Evolutionary conservation across 768 basidiomycete genomes (phyloP), one percentile per base, ranked within the genome.

Genomic region (Tubosaeta brunneosetosa): DNA sequence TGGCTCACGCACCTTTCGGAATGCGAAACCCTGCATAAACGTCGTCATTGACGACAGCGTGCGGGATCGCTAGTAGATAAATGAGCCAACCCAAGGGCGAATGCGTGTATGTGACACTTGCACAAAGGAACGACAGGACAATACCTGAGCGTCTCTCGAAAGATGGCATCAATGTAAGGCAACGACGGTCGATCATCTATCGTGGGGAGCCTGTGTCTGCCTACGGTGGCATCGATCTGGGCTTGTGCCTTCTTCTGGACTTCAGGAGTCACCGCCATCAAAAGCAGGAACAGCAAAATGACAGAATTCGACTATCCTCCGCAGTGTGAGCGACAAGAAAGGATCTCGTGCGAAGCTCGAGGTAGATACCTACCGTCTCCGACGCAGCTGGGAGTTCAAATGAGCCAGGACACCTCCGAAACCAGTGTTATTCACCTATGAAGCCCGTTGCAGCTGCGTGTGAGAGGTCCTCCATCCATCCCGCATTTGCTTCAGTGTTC

Each of bases 11-110:
- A 65, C 62, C 62, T 54, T 74, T 73, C 4, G 83, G 83, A 44
- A 85, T 84, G 8, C 73, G 63, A 50, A 76, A 78, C n/a, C 75
- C 73, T 31, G 68, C 65, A 53, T 77, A 79, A 6, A 70, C 49
- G 31, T 79, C 78, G 32, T 77, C 75, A 22, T 72, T 54, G 1
- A 74, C 73, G 7, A 61, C 48, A 19, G 59, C 49, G 53, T 70
- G 73, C 8, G 72, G 64, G 11, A 71, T 36, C 0, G 64, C 71
- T 64, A 25, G 27, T 32, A 1, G 34, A 47, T 8, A 5, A 4
- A 17, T 6, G n/a, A 41, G 33, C 47, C 5, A 31, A 10, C 9
- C 11, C 6, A 26, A 12, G 19, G 34, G 40, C 7, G 9, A 11
- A 17, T 17, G 1, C n/a, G 31, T 27, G 5, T 17, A 6, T 4